Evolutionary conservation across 208 protist species (phyloP), one percentile per base, ranked within the genome.

Genomic region (Naegleria lovaniensis): DNA sequence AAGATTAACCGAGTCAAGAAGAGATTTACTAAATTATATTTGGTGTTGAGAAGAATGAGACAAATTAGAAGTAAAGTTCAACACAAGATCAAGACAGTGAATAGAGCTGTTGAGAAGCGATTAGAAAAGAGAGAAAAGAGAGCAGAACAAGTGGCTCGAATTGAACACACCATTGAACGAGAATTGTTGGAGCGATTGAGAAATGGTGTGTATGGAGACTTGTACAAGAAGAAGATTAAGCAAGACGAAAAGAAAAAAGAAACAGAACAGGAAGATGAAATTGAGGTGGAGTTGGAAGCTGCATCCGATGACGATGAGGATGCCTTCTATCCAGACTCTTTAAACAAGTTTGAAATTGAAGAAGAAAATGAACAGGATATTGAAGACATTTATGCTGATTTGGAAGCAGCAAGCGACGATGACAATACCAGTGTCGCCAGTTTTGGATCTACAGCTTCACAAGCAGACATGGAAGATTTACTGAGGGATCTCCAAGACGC

Each of bases 11-110:
- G 99, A 93, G 94, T 96, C 79, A 99, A 99, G 93, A 97, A 98
- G 83, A 94, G 99, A 43, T 94, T 99, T 55, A 98, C 99, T 48
- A 98, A 98, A 86, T 97, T 99, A 40, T 98, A 96, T 85, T 97
- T 99, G 94, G 98, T 99, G 91, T 92, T 99, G 39, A 99, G 99
- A 94, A 97, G 98, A 85, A 98, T 98, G 95, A 94, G 98, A 39
- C 98, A 98, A 94, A 95, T 99, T 91, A 91, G 96, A 88, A 93
- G 97, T 88, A 96, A 98, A 93, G 95, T 96, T 41, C 93, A 96
- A 93, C 94, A 96, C 59, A 97, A 99, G 94, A 97, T 98, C 76
- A 97, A 99, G 39, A 95, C 96, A 1, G 96, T 99, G 29, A 98
- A 99, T 92, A 98, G 98, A 93, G 98, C 99, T 89, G 96, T 98